Base-by-base conservation (phyloP, 192 early-diverging fungal genomes). In the Backusella mclennaniae region DNA sequence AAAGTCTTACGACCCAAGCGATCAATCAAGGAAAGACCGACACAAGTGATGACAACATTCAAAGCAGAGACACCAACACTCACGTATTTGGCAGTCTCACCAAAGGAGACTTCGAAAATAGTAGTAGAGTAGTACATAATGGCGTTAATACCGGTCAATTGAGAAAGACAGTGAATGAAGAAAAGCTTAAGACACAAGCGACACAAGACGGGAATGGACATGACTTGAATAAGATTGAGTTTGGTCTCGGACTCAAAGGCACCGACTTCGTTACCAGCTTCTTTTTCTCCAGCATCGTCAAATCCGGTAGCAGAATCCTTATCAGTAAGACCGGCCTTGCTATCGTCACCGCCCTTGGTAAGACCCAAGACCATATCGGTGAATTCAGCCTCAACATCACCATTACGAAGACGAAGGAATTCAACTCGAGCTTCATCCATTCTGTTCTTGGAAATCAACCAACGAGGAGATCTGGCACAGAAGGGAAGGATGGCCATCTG, bases 101-200 rank as follows among this genome's bases (percentile, higher is more conserved):
- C 73, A 67, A 92, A 90, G 0, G 85, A 84, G 11, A 87, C 78
- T 6, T 83, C 79, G 77, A 95, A 93, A 19, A 95, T 89, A 23
- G 86, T 85, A 33, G 88, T 88, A 71, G 86, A 88, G 79, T 91
- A 90, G 73, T 89, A 93, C 70, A 92, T 86, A 29, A 90, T 87
- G 2, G 87, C 85, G 42, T 91, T 90, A 80, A 93, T 92, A 35
- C 93, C 92, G 36, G 88, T 87, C 19, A 95, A 79, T 80, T 93
- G 93, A 44, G 74, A 75, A 36, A 66, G 69, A 17, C 46, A 66
- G 82, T 93, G 91, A 52, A 89, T 74, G 23, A 88, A 69, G 80
- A 91, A 89, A 69, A 95, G 76, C 5, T 84, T 85, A 46, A 90
- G 73, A 36, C 86, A 85, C 36, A 86, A 84, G 46, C 85, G 73